Evolutionary conservation across 805 yeast species (phyloP), one percentile per base, ranked within the genome.

Genomic region (Cephaloascus albidus): DNA sequence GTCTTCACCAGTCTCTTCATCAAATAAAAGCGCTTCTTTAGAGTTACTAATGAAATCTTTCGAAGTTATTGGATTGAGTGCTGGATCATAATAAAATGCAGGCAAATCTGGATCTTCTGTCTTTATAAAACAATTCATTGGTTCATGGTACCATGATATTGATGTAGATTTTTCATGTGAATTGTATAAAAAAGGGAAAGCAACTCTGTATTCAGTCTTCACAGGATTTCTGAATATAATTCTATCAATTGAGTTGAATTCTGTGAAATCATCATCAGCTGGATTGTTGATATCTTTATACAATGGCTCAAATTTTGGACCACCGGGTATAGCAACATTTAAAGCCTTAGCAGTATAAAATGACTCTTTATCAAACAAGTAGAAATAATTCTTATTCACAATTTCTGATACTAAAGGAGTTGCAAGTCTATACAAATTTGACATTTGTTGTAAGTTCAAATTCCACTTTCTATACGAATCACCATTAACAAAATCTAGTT

Each of bases 291-390:
- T 63, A 38, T 81, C 85, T 43, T 80, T 78, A 60, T 70, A 77
- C 14, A 89, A 60, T 0, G 95, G 95, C 60, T 89, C 97, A 58
- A 88, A 93, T 54, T 83, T 85, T 10, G 99, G 97, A 0, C 98
- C 99, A 10, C 96, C 96, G 0, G 97, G 96, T 27, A 93, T 68
- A 1, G 95, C 82, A 35, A 81, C 71, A 51, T 89, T 87, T 38
- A 93, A 68, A 6, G 95, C 90, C 53, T 93, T 93, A 0, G 97
- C 95, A 0, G 96, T 89, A 56, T 82, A 76, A 47, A 93, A 85
- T 0, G 96, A 70, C 40, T 81, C 70, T 41, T 76, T 77, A 49
- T 89, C 88, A 55, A 89, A 90, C 32, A 88, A 60, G 50, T 84
- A 83, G 43, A 61, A 72, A 49, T 74, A 75, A 51, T 85, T 83